Evolutionary conservation across 78 protist species (phyloP), one percentile per base, ranked within the genome.

Genomic region (Dictyostelium firmibasis): DNA sequence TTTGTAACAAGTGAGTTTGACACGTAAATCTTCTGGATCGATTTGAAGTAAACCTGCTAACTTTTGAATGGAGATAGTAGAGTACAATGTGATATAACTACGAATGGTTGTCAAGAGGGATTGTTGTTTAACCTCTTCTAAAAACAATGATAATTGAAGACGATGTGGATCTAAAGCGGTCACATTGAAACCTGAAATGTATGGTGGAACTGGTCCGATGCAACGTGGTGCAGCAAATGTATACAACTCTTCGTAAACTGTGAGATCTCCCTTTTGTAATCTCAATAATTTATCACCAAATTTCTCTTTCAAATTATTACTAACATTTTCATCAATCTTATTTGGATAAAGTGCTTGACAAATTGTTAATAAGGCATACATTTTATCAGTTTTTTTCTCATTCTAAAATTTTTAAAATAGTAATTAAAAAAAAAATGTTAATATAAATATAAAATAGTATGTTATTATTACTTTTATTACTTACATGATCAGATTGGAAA

Each of bases 361-460:
- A 23, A 97, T 81, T 62, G 98, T 97, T 31, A 98, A 92, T n/a
- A 97, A 85, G 25, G 95, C 91, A 76, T 83, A 93, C 98, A 98
- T 97, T 86, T 98, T 98, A 81, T 97, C 98, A 76, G 74, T 95
- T 94, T 89, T 97, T 93, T 98, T 98, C 36, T 70, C 70, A 50
- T 97, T 91, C 92, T 82, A 43, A 38, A 60, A 77, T 79, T 76
- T 35, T 89, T 86, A 43, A 38, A 83, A 72, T 38, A 79, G 41
- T 29, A 60, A 14, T 31, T n/a, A 70, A 81, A 23, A 31, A 29
- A 72, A 36, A 4, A 16, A 8, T 57, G 5, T n/a, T 35, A 14
- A 13, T 16, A 18, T 36, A 29, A 70, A 4, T 85, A 0, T 29
- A 77, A 35, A 6, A 62, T 25, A 2, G 76, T 23, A 69, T 23